A percentile compares a stretch with the other conserved stretches of the same genome.
Conservation (phyloP, 371 early-diverging fungal genomes). For the Mortierella sp. region DNA sequence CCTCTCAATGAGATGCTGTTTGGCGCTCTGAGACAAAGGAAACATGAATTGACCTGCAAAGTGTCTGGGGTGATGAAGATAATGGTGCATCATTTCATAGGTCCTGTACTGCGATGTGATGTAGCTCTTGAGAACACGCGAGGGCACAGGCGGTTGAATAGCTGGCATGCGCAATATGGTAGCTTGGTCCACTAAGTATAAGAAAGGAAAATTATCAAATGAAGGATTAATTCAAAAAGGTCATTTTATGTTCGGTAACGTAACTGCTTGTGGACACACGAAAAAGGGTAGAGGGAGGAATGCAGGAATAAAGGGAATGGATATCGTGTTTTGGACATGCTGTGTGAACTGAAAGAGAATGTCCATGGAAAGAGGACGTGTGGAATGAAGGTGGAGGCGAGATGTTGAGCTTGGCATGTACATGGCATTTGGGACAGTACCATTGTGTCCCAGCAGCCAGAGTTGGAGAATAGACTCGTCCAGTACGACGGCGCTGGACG, state of each 20-base stretch:
- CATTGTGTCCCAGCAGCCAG: slow-evolving; percentile 54
- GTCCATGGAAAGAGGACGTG: not conserved
- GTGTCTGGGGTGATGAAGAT: slow-evolving; percentile 59
- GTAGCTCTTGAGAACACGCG: slow-evolving; percentile 55
- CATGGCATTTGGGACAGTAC: slow-evolving; percentile 18
- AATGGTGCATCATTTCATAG: slow-evolving; percentile 61
- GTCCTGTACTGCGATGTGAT: slow-evolving; percentile 59
- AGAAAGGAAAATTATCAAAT: not conserved
- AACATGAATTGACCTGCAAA: slow-evolving; percentile 60
- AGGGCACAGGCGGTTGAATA: slow-evolving; percentile 42
- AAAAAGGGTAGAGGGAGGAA: not conserved
- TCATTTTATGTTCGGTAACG: slow-evolving; percentile 2
- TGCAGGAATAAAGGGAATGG: not conserved
- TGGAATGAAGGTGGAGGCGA: not conserved
- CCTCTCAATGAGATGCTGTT: slow-evolving; percentile 55
- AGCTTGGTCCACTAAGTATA: slow-evolving; percentile 49
- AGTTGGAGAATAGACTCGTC: slow-evolving; percentile 57
- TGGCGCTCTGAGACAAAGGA: slow-evolving; percentile 55
- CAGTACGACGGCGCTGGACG: slow-evolving; percentile 58
- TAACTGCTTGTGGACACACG: not conserved
- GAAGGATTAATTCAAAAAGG: not conserved
- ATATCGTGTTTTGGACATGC: not conserved
- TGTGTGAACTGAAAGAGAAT: not conserved
- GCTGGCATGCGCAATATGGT: slow-evolving; percentile 38
- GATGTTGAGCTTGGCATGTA: too few relatives aligned